phyloP scores from a whole-genome alignment of 192 early-diverging fungal genomes.

The Coemansia sp. region DNA sequence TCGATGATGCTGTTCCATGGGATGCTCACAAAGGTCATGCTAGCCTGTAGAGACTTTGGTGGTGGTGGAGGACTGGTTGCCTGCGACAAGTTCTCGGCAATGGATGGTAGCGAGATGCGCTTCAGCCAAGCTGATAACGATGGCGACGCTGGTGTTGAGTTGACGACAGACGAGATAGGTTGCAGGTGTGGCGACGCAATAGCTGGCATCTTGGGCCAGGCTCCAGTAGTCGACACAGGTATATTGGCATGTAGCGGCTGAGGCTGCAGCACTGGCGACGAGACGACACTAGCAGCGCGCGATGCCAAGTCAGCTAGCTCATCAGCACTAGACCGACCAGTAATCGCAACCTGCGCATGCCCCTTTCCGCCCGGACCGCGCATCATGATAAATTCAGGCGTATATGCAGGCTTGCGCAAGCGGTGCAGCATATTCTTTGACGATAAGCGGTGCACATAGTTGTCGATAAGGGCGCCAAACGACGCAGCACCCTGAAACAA shows the following conservation, averaged over 20 bases:
- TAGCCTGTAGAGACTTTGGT: conserved; percentile 75
- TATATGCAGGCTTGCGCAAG: conserved; percentile 63
- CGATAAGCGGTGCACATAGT: conserved; percentile 74
- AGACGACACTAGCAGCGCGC: conserved; percentile 38
- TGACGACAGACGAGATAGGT: conserved; percentile 43
- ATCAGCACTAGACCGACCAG: conserved; percentile 41
- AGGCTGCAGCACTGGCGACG: conserved; percentile 53
- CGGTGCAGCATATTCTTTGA: conserved; percentile 66
- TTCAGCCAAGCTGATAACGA: conserved; percentile 56
- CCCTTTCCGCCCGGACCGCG: conserved; percentile 87
- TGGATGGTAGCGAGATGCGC: conserved; percentile 59
- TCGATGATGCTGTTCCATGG: conserved; percentile 85
- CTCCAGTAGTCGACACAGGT: neutral
- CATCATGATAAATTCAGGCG: conserved; percentile 95
- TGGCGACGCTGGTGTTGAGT: conserved; percentile 53
- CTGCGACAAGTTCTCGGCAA: conserved; percentile 56
- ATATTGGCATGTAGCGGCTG: conserved; percentile 12
- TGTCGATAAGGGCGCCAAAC: conserved; percentile 78
- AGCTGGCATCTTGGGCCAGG: conserved; percentile 42
- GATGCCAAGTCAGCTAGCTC: conserved; percentile 37
- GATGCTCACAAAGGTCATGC: conserved; percentile 94
- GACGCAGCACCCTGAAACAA: conserved; percentile 94
- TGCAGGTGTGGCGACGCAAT: conserved; percentile 52
- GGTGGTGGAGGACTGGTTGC: conserved; percentile 56
- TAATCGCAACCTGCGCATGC: conserved; percentile 75